These are phyloP conservation scores for Lactarius indigo DNA, from an alignment of 768 basidiomycete species.

Conservation along the genomic window DNA sequence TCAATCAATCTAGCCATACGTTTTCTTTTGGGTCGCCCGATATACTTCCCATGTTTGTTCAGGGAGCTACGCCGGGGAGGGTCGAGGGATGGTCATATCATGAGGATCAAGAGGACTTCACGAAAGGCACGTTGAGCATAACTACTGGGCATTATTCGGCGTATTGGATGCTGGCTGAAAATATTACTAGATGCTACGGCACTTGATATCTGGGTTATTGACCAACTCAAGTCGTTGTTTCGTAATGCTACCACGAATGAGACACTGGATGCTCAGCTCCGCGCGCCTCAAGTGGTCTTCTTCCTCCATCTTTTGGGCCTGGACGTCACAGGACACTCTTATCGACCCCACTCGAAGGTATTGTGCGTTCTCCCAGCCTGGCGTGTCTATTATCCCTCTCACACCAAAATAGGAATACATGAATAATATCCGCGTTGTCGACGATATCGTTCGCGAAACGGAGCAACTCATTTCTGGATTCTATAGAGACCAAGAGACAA, in stretches of 20 bases:
- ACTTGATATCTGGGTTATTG: constrained; percentile 76
- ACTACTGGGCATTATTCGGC: background rate
- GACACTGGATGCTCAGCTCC: constrained; percentile 48
- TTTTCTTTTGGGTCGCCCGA: constrained; percentile 88
- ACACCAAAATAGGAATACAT: constrained; percentile 67
- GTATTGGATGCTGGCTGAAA: background rate
- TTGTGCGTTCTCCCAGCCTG: background rate
- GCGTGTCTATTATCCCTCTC: background rate
- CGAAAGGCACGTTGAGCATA: constrained; percentile 51
- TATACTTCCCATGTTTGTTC: constrained; percentile 82
- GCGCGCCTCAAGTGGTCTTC: constrained; percentile 61
- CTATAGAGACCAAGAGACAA: constrained; percentile 65
- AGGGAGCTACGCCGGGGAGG: constrained; percentile 65
- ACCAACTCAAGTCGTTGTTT: constrained; percentile 60
- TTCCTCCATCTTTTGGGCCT: constrained; percentile 82
- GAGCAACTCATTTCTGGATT: constrained; percentile 60
- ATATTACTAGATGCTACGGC: constrained; percentile 59
- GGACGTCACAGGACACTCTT: constrained; percentile 85
- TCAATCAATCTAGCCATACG: constrained; percentile 74
- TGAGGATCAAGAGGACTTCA: constrained; percentile 80
- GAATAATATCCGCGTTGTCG: constrained; percentile 77
- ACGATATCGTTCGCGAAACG: constrained; percentile 63
- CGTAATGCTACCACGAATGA: constrained; percentile 57
- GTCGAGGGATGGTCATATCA: constrained; percentile 76
- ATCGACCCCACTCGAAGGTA: constrained; percentile 76